Percentiles rank a stretch among this genome's conserved stretches.
These are phyloP conservation scores for Orbilia blumenaviensis DNA, from an alignment of 2,329 filamentous ascomycete species.

Conservation along the genomic window DNA sequence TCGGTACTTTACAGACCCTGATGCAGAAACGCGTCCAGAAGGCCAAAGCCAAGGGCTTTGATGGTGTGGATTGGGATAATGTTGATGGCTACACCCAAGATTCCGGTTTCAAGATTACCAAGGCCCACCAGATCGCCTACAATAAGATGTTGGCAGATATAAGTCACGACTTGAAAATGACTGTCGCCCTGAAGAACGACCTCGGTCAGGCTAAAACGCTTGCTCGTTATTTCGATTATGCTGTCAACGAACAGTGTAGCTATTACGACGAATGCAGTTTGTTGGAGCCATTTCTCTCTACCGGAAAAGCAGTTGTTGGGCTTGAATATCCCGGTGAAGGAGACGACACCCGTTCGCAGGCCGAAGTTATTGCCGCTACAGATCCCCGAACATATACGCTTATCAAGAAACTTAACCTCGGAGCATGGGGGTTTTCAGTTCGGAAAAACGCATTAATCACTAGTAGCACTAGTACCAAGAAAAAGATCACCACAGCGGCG, in stretches of 20 bases:
- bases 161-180: constrained; percentile 34
- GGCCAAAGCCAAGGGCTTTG: constrained; percentile 71
- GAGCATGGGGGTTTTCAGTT: constrained; percentile 65
- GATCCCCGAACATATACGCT: constrained; percentile 69
- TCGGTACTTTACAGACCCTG: constrained; percentile 68
- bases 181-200: constrained; percentile 47
- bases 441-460: neutral
- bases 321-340: constrained; percentile 72
- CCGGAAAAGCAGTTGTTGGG: constrained; percentile 75
- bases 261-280: constrained; percentile 69
- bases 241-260: constrained; percentile 75
- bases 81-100: constrained; percentile 68
- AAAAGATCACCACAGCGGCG: neutral
- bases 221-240: constrained; percentile 65
- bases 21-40: constrained; percentile 71
- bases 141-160: constrained; percentile 49
- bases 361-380: constrained; percentile 59
- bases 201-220: constrained; percentile 13
- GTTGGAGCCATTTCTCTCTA: constrained; percentile 69
- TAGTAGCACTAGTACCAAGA: neutral
- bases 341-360: constrained; percentile 59
- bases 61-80: constrained; percentile 76
- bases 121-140: constrained; percentile 27
- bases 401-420: constrained; percentile 72
- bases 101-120: constrained; percentile 36